Percentiles rank a stretch among this genome's conserved stretches.
These are phyloP conservation scores for Malus asiatica DNA, from an alignment of 306 rosid genomes.

Conservation along the genomic window DNA sequence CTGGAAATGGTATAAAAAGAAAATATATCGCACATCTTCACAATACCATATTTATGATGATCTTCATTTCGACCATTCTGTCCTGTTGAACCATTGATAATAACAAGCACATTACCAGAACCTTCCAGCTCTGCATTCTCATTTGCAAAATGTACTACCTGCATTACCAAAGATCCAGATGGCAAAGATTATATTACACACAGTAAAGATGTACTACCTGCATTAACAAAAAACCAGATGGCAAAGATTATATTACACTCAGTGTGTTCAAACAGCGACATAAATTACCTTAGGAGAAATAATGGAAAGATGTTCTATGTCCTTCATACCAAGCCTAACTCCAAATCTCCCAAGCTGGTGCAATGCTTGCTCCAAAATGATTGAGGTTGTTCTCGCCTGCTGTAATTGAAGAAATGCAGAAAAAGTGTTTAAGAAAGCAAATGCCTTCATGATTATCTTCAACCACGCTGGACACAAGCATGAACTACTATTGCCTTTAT, in stretches of 20 bases:
- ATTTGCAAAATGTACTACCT: constrained; percentile 52
- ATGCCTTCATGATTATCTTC: constrained; percentile 63
- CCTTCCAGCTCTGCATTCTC: constrained; percentile 26
- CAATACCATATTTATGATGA: constrained; percentile 38
- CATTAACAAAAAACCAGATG: background rate
- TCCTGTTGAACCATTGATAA: constrained; percentile 24
- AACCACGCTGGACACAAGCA: constrained; percentile 83
- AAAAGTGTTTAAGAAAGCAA: constrained; percentile 62
- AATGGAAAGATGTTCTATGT: constrained; percentile 54
- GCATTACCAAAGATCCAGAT: constrained; percentile 3
- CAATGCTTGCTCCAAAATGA: constrained; percentile 48
- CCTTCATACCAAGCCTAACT: constrained; percentile 40
- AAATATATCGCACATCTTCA: background rate
- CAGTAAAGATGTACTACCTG: background rate
- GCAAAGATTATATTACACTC: background rate
- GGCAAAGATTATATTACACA: background rate
- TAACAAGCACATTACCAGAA: constrained; percentile 39
- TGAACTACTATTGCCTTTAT: constrained; percentile 15
- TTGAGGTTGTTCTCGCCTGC: constrained; percentile 22
- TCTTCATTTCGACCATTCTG: constrained; percentile 21
- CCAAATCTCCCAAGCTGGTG: constrained; percentile 44
- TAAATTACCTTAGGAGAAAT: constrained; percentile 66
- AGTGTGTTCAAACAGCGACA: background rate
- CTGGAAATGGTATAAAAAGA: background rate
- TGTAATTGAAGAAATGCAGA: constrained; percentile 50